phyloP scores from a whole-genome alignment of 257 asterid genomes.

The Jaltomata sinuosa region DNA sequence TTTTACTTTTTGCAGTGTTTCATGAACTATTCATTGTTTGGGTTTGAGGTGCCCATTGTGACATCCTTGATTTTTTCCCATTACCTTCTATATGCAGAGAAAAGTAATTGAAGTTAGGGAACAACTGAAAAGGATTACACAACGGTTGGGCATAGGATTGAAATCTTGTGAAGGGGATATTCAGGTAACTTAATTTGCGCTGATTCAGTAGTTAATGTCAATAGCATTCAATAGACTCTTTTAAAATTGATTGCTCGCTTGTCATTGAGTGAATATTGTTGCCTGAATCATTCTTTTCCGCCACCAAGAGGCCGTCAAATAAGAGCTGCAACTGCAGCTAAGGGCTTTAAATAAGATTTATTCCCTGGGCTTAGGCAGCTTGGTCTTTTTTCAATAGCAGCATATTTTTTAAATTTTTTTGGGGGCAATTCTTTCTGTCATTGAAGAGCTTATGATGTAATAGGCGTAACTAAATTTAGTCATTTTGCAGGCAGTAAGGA shows the following conservation, averaged over 20 bases:
- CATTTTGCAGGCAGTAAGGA: conserved; percentile 67
- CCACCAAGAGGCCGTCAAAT: background rate
- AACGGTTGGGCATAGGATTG: conserved; percentile 60
- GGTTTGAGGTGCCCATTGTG: background rate
- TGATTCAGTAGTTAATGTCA: conserved; percentile 1
- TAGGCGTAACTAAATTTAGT: background rate
- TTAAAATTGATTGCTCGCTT: background rate
- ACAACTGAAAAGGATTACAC: conserved; percentile 74
- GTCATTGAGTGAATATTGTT: background rate
- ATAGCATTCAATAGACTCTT: background rate
- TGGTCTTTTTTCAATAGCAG: background rate
- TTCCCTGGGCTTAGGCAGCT: background rate
- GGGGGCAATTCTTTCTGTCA: background rate
- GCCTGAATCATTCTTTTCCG: background rate
- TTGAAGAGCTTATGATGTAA: background rate
- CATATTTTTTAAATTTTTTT: background rate
- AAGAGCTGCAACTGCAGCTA: background rate
- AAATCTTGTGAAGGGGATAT: conserved; percentile 83
- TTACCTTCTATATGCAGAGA: conserved; percentile 40
- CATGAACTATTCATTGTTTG: background rate
- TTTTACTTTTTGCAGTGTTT: background rate
- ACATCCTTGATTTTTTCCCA: background rate
- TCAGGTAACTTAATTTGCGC: conserved; percentile 30
- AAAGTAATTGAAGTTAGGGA: conserved; percentile 71
- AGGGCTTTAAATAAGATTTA: background rate